phyloP scores from a whole-genome alignment of 148 eudicot genomes.

The Cornus kousa region DNA sequence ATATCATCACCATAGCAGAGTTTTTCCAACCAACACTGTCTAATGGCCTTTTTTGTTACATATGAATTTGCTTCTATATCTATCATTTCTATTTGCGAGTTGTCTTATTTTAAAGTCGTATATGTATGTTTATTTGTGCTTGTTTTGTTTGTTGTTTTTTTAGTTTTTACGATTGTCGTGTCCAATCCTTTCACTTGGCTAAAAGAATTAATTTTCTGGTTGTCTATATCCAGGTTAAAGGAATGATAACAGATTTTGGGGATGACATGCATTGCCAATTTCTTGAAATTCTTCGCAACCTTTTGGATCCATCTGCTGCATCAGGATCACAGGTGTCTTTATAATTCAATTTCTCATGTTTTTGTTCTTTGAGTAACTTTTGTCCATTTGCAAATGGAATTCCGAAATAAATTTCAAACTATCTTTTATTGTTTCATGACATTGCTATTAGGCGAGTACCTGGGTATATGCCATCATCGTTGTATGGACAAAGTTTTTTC shows the following conservation, averaged over 20 bases:
- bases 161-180: no score
- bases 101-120: not conserved
- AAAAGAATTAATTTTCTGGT: not conserved
- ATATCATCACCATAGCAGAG: no score
- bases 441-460: not conserved
- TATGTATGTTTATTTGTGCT: not conserved
- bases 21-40: no score
- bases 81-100: no score
- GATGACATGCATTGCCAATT: conserved; percentile 98
- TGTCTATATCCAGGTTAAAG: conserved; percentile 64
- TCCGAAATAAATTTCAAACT: not conserved
- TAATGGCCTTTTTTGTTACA: no score
- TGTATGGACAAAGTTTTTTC: no score
- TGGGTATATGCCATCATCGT: not conserved
- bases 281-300: conserved; percentile 86
- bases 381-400: not conserved
- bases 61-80: no score
- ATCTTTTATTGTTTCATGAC: conserved; percentile 1
- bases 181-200: not conserved
- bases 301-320: conserved; percentile 71
- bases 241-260: conserved; percentile 89
- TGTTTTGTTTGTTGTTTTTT: no score
- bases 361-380: not conserved
- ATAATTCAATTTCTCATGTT: conserved; percentile 10
- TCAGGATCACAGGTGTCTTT: conserved; percentile 73